Evolutionary conservation across 1,284 basidiomycete genomes (phyloP).

Genomic region (Cerrena zonata): DNA sequence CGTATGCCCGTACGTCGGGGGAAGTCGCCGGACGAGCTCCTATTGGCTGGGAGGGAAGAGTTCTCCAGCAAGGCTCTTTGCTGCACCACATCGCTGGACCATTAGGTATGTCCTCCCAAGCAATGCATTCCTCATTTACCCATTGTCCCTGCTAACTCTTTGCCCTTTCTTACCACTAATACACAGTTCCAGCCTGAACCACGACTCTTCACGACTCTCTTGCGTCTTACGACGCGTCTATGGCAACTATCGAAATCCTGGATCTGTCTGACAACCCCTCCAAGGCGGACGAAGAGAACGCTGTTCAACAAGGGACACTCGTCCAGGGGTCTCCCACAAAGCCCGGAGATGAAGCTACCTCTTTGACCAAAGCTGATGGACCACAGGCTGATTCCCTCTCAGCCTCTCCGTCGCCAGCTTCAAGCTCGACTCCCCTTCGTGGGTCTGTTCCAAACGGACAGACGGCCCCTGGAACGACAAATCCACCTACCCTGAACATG

Average conservation of each 20-base stretch:
- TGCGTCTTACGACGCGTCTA: slow-evolving; percentile 73
- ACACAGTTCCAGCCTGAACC: slow-evolving; percentile 6
- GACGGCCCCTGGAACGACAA: slow-evolving; percentile 11
- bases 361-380: slow-evolving; percentile 13
- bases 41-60: slow-evolving; percentile 15
- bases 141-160: background rate
- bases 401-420: slow-evolving; percentile 22
- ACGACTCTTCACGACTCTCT: slow-evolving; percentile 15
- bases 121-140: slow-evolving; percentile 1
- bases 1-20: background rate
- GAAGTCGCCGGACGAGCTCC: slow-evolving; percentile 13
- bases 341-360: slow-evolving; percentile 6
- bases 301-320: slow-evolving; percentile 12
- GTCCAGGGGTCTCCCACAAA: slow-evolving; percentile 15
- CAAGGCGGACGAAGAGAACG: slow-evolving; percentile 28
- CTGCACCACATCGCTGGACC: background rate
- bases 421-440: slow-evolving; percentile 20
- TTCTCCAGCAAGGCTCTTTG: slow-evolving; percentile 4
- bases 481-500: slow-evolving; percentile 25
- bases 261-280: slow-evolving; percentile 39
- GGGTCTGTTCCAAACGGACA: slow-evolving; percentile 17
- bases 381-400: slow-evolving; percentile 21
- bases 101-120: slow-evolving; percentile 7
- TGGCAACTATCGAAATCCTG: slow-evolving; percentile 58
- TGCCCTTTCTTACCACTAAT: background rate